phyloP scores from a whole-genome alignment of 2,329 filamentous ascomycete species.

The Arthrobotrys sinensis region DNA sequence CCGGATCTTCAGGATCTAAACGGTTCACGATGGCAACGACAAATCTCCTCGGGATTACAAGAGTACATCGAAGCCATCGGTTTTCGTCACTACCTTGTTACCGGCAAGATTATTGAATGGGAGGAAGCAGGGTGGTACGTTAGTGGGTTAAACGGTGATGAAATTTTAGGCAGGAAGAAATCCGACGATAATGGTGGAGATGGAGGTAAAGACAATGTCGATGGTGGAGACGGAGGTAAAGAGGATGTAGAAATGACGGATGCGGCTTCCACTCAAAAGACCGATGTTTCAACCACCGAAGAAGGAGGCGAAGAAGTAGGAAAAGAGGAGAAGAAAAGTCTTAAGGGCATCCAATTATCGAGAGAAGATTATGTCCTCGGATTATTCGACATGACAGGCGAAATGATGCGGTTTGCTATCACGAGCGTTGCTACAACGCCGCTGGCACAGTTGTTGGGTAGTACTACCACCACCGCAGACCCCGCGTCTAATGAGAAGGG shows the following conservation, averaged over 20 bases:
- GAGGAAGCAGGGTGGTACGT: constrained; percentile 52
- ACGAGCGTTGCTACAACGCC: constrained; percentile 82
- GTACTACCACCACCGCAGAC: constrained; percentile 66
- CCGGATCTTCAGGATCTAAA: constrained; percentile 84
- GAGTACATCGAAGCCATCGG: constrained; percentile 94
- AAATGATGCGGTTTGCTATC: constrained; percentile 97
- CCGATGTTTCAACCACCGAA: neutral
- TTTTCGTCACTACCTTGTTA: constrained; percentile 88
- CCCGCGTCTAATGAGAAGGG: constrained; percentile 63
- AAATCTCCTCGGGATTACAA: constrained; percentile 85
- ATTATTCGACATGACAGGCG: constrained; percentile 92
- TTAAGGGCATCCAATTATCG: constrained; percentile 76
- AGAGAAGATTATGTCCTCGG: constrained; percentile 90
- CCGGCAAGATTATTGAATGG: constrained; percentile 78
- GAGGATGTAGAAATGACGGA: constrained; percentile 61
- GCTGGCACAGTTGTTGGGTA: constrained; percentile 69
- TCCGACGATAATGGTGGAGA: constrained; percentile 61
- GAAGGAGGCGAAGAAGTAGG: neutral
- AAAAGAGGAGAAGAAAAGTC: constrained; percentile 63
- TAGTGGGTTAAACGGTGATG: constrained; percentile 65
- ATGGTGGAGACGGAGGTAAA: constrained; percentile 62
- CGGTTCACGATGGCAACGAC: constrained; percentile 82
- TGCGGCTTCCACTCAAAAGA: neutral
- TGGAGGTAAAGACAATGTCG: constrained; percentile 55
- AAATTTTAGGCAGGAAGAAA: constrained; percentile 64